Evolutionary conservation across 75 land plant genomes (phyloP).

Genomic region (Ceratopteris richardii): DNA sequence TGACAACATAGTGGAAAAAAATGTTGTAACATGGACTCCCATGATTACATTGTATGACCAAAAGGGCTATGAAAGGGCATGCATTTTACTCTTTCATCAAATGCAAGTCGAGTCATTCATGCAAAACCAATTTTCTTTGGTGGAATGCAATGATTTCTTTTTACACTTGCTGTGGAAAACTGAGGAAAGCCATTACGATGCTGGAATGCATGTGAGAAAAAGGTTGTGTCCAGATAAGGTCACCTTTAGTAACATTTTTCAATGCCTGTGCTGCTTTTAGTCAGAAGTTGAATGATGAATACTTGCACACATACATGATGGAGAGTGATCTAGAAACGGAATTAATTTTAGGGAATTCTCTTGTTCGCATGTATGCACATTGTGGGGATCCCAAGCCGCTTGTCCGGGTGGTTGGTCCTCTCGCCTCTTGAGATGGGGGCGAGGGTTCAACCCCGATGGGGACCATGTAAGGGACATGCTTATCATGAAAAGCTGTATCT

Average conservation of each 20-base stretch:
- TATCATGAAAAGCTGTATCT: too few relatives aligned
- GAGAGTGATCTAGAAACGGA: conserved; percentile 13
- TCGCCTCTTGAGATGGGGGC: too few relatives aligned
- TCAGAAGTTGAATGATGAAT: conserved; percentile 4
- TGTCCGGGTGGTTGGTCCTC: too few relatives aligned
- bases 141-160: conserved; percentile 31
- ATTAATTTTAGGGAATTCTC: conserved; percentile 12
- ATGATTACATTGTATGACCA: conserved; percentile 17
- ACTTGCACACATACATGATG: conserved; percentile 20
- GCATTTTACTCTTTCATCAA: conserved; percentile 11
- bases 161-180: conserved; percentile 2
- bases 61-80: conserved; percentile 1
- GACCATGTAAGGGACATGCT: too few relatives aligned
- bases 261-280: not conserved
- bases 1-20: conserved; percentile 19
- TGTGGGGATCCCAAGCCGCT: too few relatives aligned
- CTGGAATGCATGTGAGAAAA: conserved; percentile 12
- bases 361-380: conserved; percentile 27
- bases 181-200: conserved; percentile 4
- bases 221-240: conserved; percentile 24
- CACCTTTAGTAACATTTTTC: conserved; percentile 17
- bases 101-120: conserved; percentile 13
- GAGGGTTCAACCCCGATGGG: too few relatives aligned
- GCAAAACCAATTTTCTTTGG: conserved; percentile 19
- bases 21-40: conserved; percentile 32